Conservation (phyloP, 805 yeast genomes). For the Hanseniaspora singularis region DNA sequence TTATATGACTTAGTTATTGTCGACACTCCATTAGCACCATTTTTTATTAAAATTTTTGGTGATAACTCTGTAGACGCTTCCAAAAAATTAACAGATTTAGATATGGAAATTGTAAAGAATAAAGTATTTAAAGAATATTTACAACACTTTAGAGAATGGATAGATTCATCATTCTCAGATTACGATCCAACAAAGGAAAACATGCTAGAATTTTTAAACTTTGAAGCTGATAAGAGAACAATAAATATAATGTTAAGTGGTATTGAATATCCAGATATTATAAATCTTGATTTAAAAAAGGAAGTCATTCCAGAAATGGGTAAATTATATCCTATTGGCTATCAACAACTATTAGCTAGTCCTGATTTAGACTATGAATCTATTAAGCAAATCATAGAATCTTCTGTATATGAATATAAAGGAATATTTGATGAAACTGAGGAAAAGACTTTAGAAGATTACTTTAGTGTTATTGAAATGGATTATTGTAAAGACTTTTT, state of each 20-base stretch:
- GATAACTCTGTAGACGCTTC: constrained; percentile 46
- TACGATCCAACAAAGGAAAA: constrained; percentile 62
- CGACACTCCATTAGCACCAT: constrained; percentile 96
- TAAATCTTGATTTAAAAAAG: constrained; percentile 59
- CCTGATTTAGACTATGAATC: constrained; percentile 74
- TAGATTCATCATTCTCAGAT: constrained; percentile 43
- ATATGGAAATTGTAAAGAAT: constrained; percentile 89
- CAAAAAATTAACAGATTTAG: constrained; percentile 75
- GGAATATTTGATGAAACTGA: constrained; percentile 36
- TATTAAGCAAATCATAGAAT: constrained; percentile 50
- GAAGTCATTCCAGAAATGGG: constrained; percentile 79
- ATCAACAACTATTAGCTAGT: constrained; percentile 47
- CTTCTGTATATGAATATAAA: constrained; percentile 50
- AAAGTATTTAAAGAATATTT: constrained; percentile 83
- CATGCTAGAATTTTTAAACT: constrained; percentile 64
- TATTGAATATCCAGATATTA: constrained; percentile 33
- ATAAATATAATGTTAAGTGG: constrained; percentile 88
- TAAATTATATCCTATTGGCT: constrained; percentile 55
- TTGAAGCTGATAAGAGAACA: constrained; percentile 92
- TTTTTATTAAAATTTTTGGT: constrained; percentile 77
- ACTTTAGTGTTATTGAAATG: constrained; percentile 87
- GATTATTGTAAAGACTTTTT: constrained; percentile 81
- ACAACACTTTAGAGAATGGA: constrained; percentile 70
- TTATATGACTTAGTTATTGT: constrained; percentile 82
- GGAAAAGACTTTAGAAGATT: constrained; percentile 68